Percentiles rank a stretch among this genome's conserved stretches.
These are phyloP conservation scores for Pelargonium australe DNA, from an alignment of 441 rosid genomes.

Conservation along the genomic window DNA sequence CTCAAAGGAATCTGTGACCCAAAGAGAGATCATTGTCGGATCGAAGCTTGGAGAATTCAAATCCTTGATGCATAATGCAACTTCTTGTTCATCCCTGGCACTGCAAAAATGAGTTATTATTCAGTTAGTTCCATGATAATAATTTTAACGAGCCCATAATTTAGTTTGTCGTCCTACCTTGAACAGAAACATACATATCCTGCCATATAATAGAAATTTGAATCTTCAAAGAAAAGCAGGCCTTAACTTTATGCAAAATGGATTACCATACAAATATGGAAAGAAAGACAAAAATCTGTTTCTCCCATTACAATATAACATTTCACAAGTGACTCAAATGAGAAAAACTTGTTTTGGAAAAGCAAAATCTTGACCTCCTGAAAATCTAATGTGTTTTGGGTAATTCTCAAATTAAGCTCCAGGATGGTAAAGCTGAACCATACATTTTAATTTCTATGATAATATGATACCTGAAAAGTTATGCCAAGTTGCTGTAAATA, in stretches of 20 bases:
- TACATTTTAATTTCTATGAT: too few species aligned
- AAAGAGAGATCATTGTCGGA: constrained; percentile 81
- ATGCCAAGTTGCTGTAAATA: background rate
- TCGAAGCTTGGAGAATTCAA: constrained; percentile 70
- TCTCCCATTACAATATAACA: background rate
- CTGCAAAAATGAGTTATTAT: constrained; percentile 35
- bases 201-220: too few species aligned
- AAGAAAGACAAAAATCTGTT: too few species aligned
- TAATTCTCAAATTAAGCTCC: background rate
- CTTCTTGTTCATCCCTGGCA: constrained; percentile 89
- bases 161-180: background rate
- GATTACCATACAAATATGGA: background rate
- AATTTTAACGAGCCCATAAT: background rate
- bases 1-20: constrained; percentile 95
- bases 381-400: background rate
- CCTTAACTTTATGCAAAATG: background rate
- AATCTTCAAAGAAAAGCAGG: background rate
- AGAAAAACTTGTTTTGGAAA: background rate
- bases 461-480: background rate
- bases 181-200: background rate
- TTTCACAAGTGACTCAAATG: background rate
- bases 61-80: constrained; percentile 77
- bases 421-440: too few species aligned
- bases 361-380: background rate
- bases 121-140: background rate